Base-by-base conservation (phyloP, 495 filamentous ascomycete species). In the Cryomyces antarcticus region DNA sequence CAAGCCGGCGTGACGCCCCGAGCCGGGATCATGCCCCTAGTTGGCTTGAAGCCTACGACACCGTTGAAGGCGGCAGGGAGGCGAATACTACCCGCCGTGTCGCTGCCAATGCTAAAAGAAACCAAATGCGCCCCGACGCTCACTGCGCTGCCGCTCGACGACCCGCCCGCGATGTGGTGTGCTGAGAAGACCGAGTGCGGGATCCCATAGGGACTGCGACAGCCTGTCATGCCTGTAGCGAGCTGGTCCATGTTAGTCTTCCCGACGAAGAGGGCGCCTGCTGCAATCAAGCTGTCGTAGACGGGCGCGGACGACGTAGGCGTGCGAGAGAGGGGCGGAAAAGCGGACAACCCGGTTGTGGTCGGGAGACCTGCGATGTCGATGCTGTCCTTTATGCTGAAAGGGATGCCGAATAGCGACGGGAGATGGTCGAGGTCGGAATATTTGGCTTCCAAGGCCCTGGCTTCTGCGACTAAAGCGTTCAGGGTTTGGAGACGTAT, bases 201-300 rank as follows among this genome's bases (percentile, higher is more conserved):
- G 2, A 68, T 70, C 11, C 82, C 83, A 61, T 96, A 80, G 7
- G 86, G 92, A 24, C 17, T 24, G 17, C 17, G 17, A 24, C 17
- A 24, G 17, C 17, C 17, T 24, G 17, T 24, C 17, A 24, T 24
- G 33, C 89, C 89, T 92, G 96, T 97, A 17, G 92, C 89, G 61
- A 96, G 96, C 56, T 96, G 88, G 65, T 97, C 89, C 51, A 97
- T 67, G 58, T 93, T 93, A 0, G 85, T 85, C 57, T 93, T 95
- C 6, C 79, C 80, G 11, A 72, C 66, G 5, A 93, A 55, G 13
- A 68, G 56, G 5, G 75, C 77, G 34, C 82, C 83, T 13, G 73
- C 67, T 24, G 17, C 17, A 24, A 24, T 24, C 17, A 24, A 24
- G 17, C 17, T 24, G 17, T 24, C 17, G 17, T 24, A 24, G 17